phyloP scores from a whole-genome alignment of 2,329 filamentous ascomycete species.

The Cladosporium sp. region DNA sequence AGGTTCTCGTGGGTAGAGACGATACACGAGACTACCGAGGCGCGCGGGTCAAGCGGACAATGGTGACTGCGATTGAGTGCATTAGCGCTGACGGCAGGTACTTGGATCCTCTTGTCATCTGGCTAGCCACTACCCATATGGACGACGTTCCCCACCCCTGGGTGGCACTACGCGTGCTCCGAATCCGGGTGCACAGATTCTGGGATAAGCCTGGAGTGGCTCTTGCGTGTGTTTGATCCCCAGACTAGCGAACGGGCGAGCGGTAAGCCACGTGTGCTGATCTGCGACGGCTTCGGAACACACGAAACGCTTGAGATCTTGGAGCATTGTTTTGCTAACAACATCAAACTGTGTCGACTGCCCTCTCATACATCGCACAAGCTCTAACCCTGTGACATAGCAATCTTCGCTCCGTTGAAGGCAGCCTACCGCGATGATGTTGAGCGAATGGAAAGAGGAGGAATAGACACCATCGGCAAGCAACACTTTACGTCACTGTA shows the following conservation, averaged over 20 bases:
- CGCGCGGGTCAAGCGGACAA: conserved; percentile 23
- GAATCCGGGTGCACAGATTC: conserved; percentile 1
- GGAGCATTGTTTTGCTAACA: conserved; percentile 31
- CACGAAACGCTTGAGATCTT: conserved; percentile 18
- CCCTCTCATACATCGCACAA: conserved; percentile 27
- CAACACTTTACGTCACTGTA: conserved; percentile 21
- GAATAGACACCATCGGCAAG: conserved; percentile 13
- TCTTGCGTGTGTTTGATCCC: conserved; percentile 7
- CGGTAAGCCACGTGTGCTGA: not conserved
- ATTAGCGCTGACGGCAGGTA: conserved; percentile 23
- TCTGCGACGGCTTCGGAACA: conserved; percentile 1
- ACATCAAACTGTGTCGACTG: conserved; percentile 32
- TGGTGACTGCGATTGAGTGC: conserved; percentile 26
- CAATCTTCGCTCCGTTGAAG: conserved; percentile 16
- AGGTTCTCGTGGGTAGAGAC: conserved; percentile 31
- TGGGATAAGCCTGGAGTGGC: not conserved
- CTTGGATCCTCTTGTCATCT: conserved; percentile 27
- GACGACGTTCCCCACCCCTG: conserved; percentile 24
- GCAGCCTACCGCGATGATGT: conserved; percentile 17
- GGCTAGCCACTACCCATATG: conserved; percentile 26
- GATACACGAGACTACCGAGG: conserved; percentile 24
- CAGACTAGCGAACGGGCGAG: conserved; percentile 1
- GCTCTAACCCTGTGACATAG: conserved; percentile 27
- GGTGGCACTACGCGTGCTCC: conserved; percentile 19
- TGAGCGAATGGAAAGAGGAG: conserved; percentile 14